Percentiles rank a stretch among this genome's conserved stretches.
phyloP scores from a whole-genome alignment of 2,329 filamentous ascomycete genomes.

The Furcasterigmium sp. region DNA sequence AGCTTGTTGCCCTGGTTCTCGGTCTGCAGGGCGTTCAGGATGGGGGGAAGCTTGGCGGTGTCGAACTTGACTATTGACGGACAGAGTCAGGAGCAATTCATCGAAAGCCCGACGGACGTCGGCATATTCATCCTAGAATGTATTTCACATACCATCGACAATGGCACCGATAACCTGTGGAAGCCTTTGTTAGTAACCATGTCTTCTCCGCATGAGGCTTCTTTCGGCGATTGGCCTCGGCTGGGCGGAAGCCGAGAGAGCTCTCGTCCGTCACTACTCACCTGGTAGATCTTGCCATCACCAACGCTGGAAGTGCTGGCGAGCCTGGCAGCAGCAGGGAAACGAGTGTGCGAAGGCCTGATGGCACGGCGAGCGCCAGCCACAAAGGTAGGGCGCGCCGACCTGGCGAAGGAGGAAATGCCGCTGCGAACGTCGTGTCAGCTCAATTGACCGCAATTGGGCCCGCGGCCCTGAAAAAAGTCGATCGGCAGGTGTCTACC shows the following conservation, averaged over 20 bases:
- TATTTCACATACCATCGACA: constrained; percentile 76
- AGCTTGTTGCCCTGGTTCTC: constrained; percentile 91
- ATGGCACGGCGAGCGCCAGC: constrained; percentile 53
- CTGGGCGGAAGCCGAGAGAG: neutral
- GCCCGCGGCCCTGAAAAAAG: constrained; percentile 19
- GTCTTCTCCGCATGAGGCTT: constrained; percentile 2
- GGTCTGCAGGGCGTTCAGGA: constrained; percentile 95
- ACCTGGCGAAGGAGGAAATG: constrained; percentile 60
- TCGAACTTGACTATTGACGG: constrained; percentile 93
- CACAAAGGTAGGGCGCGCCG: constrained; percentile 56
- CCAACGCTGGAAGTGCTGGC: constrained; percentile 54
- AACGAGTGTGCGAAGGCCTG: constrained; percentile 51
- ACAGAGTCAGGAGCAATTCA: too few relatives aligned
- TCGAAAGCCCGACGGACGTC: neutral
- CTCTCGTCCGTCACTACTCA: constrained; percentile 28
- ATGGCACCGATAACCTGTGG: constrained; percentile 95
- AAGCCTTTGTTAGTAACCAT: constrained; percentile 42
- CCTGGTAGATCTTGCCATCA: constrained; percentile 66
- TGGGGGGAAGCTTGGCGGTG: constrained; percentile 83
- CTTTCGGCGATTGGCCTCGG: neutral
- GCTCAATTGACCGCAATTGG: constrained; percentile 50
- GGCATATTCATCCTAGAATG: neutral
- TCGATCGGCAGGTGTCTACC: constrained; percentile 32
- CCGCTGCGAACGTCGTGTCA: constrained; percentile 48
- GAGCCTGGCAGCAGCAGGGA: constrained; percentile 50